These are phyloP conservation scores for Pseudogymnoascus sp. DNA, from an alignment of 2,329 filamentous ascomycete genomes.

Conservation along the genomic window DNA sequence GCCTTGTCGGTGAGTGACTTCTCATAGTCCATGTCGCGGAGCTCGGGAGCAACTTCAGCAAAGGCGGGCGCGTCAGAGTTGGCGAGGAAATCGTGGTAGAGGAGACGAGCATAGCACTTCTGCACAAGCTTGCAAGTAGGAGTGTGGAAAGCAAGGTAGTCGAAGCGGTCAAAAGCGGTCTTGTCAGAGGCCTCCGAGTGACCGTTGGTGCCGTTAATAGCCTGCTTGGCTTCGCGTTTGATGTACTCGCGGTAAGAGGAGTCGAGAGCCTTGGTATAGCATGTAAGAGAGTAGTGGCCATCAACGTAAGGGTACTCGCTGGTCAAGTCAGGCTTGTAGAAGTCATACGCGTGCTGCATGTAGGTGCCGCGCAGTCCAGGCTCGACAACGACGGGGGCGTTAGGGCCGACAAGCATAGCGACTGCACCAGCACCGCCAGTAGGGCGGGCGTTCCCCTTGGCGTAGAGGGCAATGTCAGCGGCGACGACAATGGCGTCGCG, in stretches of 20 bases:
- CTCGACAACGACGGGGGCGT: constrained; percentile 70
- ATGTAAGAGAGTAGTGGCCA: constrained; percentile 73
- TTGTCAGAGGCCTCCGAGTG: constrained; percentile 40
- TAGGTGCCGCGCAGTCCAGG: constrained; percentile 72
- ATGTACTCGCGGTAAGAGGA: constrained; percentile 74
- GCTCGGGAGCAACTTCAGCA: constrained; percentile 65
- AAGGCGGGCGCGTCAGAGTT: constrained; percentile 62
- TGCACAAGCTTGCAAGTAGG: constrained; percentile 82
- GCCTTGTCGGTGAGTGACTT: constrained; percentile 73
- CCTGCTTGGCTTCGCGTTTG: constrained; percentile 63
- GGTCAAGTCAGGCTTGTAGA: constrained; percentile 83
- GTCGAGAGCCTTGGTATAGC: constrained; percentile 75
- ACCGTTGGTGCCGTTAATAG: constrained; percentile 44
- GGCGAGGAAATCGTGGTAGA: constrained; percentile 78
- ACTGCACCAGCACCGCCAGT: constrained; percentile 75
- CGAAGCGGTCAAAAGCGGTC: constrained; percentile 69
- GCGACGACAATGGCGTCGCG: constrained; percentile 72
- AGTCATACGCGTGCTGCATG: constrained; percentile 80
- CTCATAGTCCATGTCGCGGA: constrained; percentile 71
- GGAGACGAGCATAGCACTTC: constrained; percentile 74
- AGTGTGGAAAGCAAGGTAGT: constrained; percentile 75
- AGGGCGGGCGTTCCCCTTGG: constrained; percentile 73
- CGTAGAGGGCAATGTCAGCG: constrained; percentile 78
- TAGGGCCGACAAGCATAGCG: constrained; percentile 69
- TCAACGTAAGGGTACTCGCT: constrained; percentile 84